These are phyloP conservation scores for Yamadazyma sp. DNA, from an alignment of 805 yeast species.

Conservation along the genomic window DNA sequence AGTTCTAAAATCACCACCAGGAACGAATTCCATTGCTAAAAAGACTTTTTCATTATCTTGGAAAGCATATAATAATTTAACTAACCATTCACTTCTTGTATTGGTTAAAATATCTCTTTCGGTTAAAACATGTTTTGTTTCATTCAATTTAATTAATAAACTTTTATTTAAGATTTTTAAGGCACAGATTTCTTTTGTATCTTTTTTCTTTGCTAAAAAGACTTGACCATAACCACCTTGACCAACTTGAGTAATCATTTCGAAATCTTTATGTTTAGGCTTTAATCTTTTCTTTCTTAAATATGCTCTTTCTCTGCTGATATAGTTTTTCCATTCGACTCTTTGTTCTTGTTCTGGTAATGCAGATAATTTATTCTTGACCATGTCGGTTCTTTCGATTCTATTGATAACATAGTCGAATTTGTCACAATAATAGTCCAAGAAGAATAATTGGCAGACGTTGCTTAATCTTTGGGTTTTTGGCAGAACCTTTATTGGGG, in stretches of 20 bases:
- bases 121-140: constrained; percentile 91
- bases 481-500: constrained; percentile 41
- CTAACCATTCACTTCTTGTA: constrained; percentile 94
- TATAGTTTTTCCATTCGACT: constrained; percentile 69
- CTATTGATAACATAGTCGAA: constrained; percentile 88
- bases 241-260: constrained; percentile 96
- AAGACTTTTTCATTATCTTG: constrained; percentile 89
- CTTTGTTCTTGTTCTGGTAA: constrained; percentile 45
- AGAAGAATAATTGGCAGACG: constrained; percentile 89
- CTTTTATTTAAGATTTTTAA: constrained; percentile 87
- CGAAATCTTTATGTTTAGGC: constrained; percentile 93
- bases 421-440: constrained; percentile 95
- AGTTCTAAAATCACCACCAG: constrained; percentile 98
- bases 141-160: constrained; percentile 82
- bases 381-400: constrained; percentile 74
- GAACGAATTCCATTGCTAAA: constrained; percentile 98
- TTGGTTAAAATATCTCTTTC: constrained; percentile 97
- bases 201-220: constrained; percentile 90
- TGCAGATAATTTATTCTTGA: constrained; percentile 54
- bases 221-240: constrained; percentile 99
- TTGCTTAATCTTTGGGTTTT: constrained; percentile 84
- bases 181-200: constrained; percentile 94
- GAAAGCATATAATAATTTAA: constrained; percentile 88
- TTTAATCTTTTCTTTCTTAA: constrained; percentile 86
- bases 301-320: constrained; percentile 78